phyloP scores from a whole-genome alignment of 352 stramenopile species.

The Plasmopara muralis region DNA sequence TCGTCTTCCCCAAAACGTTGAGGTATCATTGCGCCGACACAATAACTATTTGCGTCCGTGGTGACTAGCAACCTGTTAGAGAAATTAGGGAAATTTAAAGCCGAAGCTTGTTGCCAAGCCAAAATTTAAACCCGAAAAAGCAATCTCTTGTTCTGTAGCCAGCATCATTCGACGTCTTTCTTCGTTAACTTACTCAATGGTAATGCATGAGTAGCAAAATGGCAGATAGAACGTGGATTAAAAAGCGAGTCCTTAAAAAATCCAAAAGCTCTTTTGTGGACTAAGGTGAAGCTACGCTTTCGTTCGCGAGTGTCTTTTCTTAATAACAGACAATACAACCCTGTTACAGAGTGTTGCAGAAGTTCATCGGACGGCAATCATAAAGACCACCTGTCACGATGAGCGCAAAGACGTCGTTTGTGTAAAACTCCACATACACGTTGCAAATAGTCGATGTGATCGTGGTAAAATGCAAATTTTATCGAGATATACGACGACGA shows the following conservation, averaged over 20 bases:
- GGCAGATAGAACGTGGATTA: conserved; percentile 12
- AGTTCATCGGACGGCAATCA: too few relatives aligned
- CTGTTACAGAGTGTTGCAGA: too few relatives aligned
- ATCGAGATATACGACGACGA: too few relatives aligned
- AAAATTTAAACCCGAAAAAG: not conserved
- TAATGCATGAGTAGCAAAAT: not conserved
- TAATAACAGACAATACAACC: too few relatives aligned
- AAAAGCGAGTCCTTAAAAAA: conserved; percentile 13
- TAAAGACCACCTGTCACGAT: too few relatives aligned
- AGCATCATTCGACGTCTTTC: not conserved
- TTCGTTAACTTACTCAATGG: not conserved
- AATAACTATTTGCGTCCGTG: not conserved
- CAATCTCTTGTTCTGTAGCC: not conserved
- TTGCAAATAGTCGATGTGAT: too few relatives aligned
- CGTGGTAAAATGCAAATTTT: too few relatives aligned
- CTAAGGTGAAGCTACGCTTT: too few relatives aligned
- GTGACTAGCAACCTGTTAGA: not conserved
- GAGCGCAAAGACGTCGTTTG: too few relatives aligned
- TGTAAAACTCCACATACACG: too few relatives aligned
- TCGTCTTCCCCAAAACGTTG: not conserved
- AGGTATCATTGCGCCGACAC: not conserved
- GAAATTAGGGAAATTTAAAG: not conserved
- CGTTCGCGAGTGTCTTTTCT: too few relatives aligned
- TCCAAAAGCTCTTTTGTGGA: too few relatives aligned
- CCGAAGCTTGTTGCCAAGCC: not conserved